Evolutionary conservation across 257 asterid genomes (phyloP).

Genomic region (Nicotiana otophora): DNA sequence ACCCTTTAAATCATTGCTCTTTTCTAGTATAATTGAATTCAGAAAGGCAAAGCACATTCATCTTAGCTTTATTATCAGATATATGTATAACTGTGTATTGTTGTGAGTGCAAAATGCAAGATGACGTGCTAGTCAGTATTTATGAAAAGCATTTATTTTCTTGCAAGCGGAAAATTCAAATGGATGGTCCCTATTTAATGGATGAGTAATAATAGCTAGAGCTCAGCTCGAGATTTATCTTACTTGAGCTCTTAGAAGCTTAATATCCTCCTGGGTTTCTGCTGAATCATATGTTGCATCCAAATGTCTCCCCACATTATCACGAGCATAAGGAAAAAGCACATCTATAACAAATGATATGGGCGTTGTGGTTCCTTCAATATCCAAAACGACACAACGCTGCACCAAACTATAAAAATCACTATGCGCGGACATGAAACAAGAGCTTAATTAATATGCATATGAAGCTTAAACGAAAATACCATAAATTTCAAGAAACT

Average conservation of each 20-base stretch:
- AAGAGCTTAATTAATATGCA: neutral
- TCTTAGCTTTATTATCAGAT: neutral
- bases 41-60: neutral
- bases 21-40: neutral
- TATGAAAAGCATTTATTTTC: neutral
- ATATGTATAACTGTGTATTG: neutral
- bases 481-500: neutral
- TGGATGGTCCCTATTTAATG: neutral
- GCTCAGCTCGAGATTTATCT: constrained; percentile 13
- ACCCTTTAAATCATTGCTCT: neutral
- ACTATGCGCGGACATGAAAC: neutral
- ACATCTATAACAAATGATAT: constrained; percentile 83
- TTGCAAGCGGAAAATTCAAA: neutral
- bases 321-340: constrained; percentile 93
- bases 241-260: constrained; percentile 73
- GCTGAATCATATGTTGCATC: constrained; percentile 59
- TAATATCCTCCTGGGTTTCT: constrained; percentile 85
- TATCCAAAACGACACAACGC: constrained; percentile 89
- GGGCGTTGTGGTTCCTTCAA: constrained; percentile 98
- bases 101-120: neutral
- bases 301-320: constrained; percentile 84
- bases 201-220: neutral
- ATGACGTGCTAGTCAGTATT: neutral
- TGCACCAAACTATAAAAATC: constrained; percentile 26
- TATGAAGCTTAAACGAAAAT: neutral